These are phyloP conservation scores for Lactarius quietus DNA, from an alignment of 768 basidiomycete species.

Conservation along the genomic window DNA sequence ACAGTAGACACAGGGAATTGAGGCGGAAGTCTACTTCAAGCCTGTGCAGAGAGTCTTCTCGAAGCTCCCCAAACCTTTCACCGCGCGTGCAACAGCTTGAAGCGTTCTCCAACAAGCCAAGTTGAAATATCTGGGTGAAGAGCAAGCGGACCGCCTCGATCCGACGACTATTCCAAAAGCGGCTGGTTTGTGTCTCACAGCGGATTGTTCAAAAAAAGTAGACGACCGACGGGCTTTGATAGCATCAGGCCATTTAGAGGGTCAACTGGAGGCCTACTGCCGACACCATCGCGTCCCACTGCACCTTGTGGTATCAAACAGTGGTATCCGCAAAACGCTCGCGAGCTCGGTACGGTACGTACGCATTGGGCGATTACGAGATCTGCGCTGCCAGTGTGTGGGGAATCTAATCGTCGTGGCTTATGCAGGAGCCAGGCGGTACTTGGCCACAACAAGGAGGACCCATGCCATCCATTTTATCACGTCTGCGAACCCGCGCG, in stretches of 20 bases:
- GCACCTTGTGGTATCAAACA: neutral
- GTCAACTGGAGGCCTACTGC: neutral
- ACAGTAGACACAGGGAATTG: neutral
- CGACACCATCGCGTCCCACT: neutral
- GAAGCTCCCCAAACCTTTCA: neutral
- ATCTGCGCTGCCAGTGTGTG: too few species aligned
- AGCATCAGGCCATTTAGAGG: neutral
- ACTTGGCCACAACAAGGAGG: neutral
- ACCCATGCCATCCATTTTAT: constrained; percentile 32
- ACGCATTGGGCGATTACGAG: neutral
- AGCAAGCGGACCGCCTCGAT: constrained; percentile 1
- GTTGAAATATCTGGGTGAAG: too few species aligned
- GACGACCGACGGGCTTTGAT: neutral
- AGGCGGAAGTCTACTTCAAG: neutral
- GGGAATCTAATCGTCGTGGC: constrained; percentile 6
- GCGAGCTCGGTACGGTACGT: neutral
- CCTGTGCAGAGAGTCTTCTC: neutral
- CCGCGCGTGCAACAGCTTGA: neutral
- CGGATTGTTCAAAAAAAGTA: constrained; percentile 17
- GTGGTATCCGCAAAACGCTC: neutral
- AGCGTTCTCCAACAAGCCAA: too few species aligned
- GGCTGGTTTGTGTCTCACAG: constrained; percentile 18
- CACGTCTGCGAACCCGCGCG: constrained; percentile 34
- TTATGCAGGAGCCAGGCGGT: neutral
- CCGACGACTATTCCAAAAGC: constrained; percentile 7